These are phyloP conservation scores for Saussurea involucrata DNA, from an alignment of 129 eudicot genomes.

Conservation along the genomic window DNA sequence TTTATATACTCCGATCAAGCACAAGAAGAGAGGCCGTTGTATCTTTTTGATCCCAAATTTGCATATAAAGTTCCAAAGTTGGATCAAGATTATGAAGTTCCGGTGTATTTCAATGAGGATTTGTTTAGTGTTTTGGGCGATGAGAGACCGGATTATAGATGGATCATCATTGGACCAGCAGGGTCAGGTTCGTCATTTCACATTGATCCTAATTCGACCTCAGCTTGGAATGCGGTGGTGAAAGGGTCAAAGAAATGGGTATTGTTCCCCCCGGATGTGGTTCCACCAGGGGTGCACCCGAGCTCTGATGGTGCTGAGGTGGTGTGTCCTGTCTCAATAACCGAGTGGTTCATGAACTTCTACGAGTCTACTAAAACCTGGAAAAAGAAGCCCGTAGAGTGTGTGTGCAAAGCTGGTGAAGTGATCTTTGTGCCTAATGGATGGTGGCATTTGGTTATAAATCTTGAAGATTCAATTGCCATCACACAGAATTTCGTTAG, in stretches of 20 bases:
- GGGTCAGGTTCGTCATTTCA: slow-evolving; percentile 98
- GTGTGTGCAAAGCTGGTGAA: slow-evolving; percentile 95
- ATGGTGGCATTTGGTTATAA: slow-evolving; percentile 99
- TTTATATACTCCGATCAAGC: slow-evolving; percentile 71
- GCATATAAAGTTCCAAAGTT: slow-evolving; percentile 63
- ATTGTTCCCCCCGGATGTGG: slow-evolving; percentile 85
- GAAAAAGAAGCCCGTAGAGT: slow-evolving; percentile 83
- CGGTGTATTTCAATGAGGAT: slow-evolving; percentile 78
- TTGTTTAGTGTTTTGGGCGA: slow-evolving; percentile 75
- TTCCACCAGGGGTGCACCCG: slow-evolving; percentile 96
- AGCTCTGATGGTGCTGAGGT: slow-evolving; percentile 99
- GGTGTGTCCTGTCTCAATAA: slow-evolving; percentile 94
- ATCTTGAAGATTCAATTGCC: slow-evolving; percentile 92
- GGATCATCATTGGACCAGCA: slow-evolving; percentile 96
- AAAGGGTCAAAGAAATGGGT: slow-evolving; percentile 99
- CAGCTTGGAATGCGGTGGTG: slow-evolving; percentile 97
- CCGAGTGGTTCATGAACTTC: slow-evolving; percentile 98
- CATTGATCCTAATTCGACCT: slow-evolving; percentile 95
- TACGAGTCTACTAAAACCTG: slow-evolving; percentile 72
- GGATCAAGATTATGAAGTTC: slow-evolving; percentile 71
- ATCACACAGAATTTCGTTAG: slow-evolving; percentile 95
- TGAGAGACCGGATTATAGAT: slow-evolving; percentile 94
- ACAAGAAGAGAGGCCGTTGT: slow-evolving; percentile 89
- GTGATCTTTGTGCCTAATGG: slow-evolving; percentile 97
- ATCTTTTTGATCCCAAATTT: slow-evolving; percentile 89